Conservation (phyloP, 2,329 filamentous ascomycete genomes). For the Botrytis aclada region DNA sequence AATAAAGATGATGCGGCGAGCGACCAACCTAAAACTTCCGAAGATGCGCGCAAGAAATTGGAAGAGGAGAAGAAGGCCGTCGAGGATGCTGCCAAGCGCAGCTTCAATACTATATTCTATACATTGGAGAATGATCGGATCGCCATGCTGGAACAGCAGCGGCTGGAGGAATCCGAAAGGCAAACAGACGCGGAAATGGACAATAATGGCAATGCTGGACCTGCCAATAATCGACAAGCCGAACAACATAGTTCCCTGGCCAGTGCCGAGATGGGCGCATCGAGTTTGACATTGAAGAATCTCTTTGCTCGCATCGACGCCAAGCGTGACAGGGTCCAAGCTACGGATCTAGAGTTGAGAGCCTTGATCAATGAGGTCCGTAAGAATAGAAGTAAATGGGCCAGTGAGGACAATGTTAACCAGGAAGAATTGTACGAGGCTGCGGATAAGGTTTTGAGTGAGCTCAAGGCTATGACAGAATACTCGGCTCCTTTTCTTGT, state of each 20-base stretch:
- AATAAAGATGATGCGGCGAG: slow-evolving; percentile 49
- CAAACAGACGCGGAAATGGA: slow-evolving; percentile 96
- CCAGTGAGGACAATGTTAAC: slow-evolving; percentile 93
- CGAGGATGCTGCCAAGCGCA: slow-evolving; percentile 83
- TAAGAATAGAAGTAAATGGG: slow-evolving; percentile 98
- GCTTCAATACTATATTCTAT: slow-evolving; percentile 91
- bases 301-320: slow-evolving; percentile 93
- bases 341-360: slow-evolving; percentile 88
- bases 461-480: slow-evolving; percentile 95
- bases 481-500: slow-evolving; percentile 95
- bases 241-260: slow-evolving; percentile 85
- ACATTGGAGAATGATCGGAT: slow-evolving; percentile 92
- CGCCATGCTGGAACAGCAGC: slow-evolving; percentile 96
- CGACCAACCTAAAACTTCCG: slow-evolving; percentile 65
- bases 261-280: slow-evolving; percentile 91
- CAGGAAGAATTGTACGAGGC: slow-evolving; percentile 98
- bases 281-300: slow-evolving; percentile 93
- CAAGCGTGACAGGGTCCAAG: slow-evolving; percentile 84
- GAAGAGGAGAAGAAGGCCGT: slow-evolving; percentile 89
- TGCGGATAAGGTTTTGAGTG: slow-evolving; percentile 91
- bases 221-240: slow-evolving; percentile 49
- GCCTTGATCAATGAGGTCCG: slow-evolving; percentile 95
- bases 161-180: slow-evolving; percentile 92
- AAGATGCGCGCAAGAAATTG: slow-evolving; percentile 88
- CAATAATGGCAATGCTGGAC: slow-evolving; percentile 53